Evolutionary conservation across 768 basidiomycete genomes (phyloP).

Genomic region (Xanthoconium purpureum): DNA sequence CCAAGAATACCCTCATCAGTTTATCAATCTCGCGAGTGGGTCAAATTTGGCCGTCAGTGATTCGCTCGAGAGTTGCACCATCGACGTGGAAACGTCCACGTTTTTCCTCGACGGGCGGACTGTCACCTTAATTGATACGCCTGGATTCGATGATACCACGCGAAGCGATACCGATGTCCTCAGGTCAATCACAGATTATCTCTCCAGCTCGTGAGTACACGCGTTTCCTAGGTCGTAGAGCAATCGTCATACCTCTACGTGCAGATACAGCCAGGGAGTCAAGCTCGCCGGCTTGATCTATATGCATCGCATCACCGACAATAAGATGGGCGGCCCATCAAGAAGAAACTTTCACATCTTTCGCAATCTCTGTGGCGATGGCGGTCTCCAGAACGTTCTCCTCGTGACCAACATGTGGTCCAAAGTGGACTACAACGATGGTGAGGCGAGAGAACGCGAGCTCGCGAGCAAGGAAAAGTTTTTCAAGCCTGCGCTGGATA

Average conservation of each 20-base stretch:
- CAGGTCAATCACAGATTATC: slow-evolving; percentile 39
- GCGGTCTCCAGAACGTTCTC: slow-evolving; percentile 44
- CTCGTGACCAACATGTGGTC: slow-evolving; percentile 57
- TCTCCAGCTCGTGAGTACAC: slow-evolving; percentile 24
- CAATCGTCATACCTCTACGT: background rate
- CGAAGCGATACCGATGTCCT: slow-evolving; percentile 47
- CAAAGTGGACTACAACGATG: slow-evolving; percentile 34
- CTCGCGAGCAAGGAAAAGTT: slow-evolving; percentile 41
- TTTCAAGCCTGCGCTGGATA: slow-evolving; percentile 49
- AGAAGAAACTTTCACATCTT: slow-evolving; percentile 50
- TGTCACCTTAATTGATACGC: slow-evolving; percentile 54
- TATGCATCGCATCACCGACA: slow-evolving; percentile 49
- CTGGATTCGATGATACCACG: slow-evolving; percentile 55
- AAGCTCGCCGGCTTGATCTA: slow-evolving; percentile 45
- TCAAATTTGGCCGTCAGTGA: slow-evolving; percentile 21
- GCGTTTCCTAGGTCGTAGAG: background rate
- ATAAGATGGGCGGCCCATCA: slow-evolving; percentile 49
- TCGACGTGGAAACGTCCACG: slow-evolving; percentile 31
- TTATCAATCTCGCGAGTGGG: slow-evolving; percentile 20
- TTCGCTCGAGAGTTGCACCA: slow-evolving; percentile 26
- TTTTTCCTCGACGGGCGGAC: slow-evolving; percentile 42
- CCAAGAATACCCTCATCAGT: slow-evolving; percentile 6
- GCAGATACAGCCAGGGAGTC: slow-evolving; percentile 26
- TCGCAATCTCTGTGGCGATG: slow-evolving; percentile 49
- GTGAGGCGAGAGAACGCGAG: slow-evolving; percentile 43